Conservation (phyloP, 1,139 yeast genomes). For the Zygotorulaspora mrakii region DNA sequence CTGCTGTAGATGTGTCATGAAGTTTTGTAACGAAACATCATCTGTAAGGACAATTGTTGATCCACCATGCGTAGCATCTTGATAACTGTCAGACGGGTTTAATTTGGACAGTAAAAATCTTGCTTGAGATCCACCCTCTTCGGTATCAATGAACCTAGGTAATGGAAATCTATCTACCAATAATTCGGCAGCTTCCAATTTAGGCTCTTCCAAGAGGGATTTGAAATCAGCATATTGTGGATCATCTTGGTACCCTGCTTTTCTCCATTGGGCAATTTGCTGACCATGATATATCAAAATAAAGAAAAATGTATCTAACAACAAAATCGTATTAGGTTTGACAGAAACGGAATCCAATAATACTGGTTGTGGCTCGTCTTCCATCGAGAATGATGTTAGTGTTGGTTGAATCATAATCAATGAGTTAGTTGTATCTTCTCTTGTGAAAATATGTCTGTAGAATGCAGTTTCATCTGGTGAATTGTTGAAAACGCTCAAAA, state of each 20-base stretch:
- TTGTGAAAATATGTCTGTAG: constrained; percentile 85
- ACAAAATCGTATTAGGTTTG: constrained; percentile 79
- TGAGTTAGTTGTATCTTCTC: constrained; percentile 92
- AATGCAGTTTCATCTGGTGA: constrained; percentile 99
- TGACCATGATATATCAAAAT: constrained; percentile 93
- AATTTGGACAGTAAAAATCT: constrained; percentile 91
- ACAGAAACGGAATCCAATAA: constrained; percentile 89
- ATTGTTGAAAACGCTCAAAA: constrained; percentile 92
- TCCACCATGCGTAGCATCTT: constrained; percentile 53
- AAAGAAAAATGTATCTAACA: constrained; percentile 94
- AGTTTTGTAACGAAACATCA: constrained; percentile 87
- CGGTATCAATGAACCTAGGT: constrained; percentile 94
- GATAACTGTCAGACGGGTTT: constrained; percentile 87
- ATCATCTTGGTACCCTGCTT: constrained; percentile 88
- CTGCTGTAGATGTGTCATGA: constrained; percentile 85
- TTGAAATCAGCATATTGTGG: constrained; percentile 88
- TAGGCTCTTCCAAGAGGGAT: constrained; percentile 81
- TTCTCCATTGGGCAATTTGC: constrained; percentile 94
- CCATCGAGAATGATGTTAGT: constrained; percentile 78
- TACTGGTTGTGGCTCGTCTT: constrained; percentile 89
- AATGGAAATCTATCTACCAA: constrained; percentile 93
- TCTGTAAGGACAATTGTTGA: constrained; percentile 87
- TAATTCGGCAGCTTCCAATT: constrained; percentile 86
- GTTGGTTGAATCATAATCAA: constrained; percentile 97
- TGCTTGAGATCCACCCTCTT: constrained; percentile 97